These are phyloP conservation scores for Curvularia eragrostidis DNA, from an alignment of 2,329 filamentous ascomycete species.

Conservation along the genomic window DNA sequence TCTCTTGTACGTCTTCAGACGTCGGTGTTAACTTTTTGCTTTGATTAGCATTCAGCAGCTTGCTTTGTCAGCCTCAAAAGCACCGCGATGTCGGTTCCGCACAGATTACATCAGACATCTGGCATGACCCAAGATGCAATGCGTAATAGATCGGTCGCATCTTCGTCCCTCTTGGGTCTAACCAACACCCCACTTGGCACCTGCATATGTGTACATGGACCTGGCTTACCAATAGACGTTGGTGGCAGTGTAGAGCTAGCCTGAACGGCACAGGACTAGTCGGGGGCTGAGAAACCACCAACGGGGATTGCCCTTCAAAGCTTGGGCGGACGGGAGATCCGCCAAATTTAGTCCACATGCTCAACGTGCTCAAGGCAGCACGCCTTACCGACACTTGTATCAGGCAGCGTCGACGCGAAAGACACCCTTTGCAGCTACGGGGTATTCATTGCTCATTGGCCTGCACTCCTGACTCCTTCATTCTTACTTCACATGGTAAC, in stretches of 20 bases:
- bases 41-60: too few species aligned
- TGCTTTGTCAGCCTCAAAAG: background rate
- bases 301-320: constrained; percentile 11
- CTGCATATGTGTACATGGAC: constrained; percentile 1
- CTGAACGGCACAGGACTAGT: constrained; percentile 17
- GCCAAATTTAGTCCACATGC: constrained; percentile 39
- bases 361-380: constrained; percentile 27
- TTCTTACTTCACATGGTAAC: constrained; percentile 5
- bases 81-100: background rate
- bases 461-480: constrained; percentile 1
- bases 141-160: constrained; percentile 21
- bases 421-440: constrained; percentile 21
- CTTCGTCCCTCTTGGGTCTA: constrained; percentile 7
- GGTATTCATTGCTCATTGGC: constrained; percentile 17
- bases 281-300: constrained; percentile 12
- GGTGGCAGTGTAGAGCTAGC: constrained; percentile 8
- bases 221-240: background rate
- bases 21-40: background rate
- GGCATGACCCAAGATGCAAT: constrained; percentile 17
- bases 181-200: constrained; percentile 7
- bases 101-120: constrained; percentile 3
- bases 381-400: constrained; percentile 26
- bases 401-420: constrained; percentile 20
- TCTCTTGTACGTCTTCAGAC: background rate
- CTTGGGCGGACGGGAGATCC: constrained; percentile 27